phyloP scores from a whole-genome alignment of 2,329 filamentous ascomycete species.

The Aspergillus ochraceoroseus region DNA sequence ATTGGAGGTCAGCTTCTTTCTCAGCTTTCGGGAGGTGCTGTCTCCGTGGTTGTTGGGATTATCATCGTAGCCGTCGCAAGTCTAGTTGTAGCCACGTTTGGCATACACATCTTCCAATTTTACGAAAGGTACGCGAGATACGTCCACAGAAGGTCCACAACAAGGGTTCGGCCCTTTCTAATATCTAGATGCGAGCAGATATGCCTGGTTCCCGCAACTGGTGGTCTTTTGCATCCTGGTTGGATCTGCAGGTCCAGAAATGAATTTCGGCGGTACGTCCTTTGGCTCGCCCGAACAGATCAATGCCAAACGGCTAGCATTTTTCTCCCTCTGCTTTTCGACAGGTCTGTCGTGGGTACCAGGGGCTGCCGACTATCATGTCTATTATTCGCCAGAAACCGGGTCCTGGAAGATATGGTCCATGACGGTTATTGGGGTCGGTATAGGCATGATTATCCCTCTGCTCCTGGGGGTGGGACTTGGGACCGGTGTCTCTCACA shows the following conservation, averaged over 20 bases:
- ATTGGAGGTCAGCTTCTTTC: conserved; percentile 46
- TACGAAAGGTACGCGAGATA: conserved; percentile 39
- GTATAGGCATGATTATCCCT: conserved; percentile 33
- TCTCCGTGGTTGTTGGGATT: conserved; percentile 40
- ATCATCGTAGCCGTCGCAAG: conserved; percentile 36
- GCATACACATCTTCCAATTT: conserved; percentile 41
- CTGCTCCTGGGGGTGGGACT: conserved; percentile 42
- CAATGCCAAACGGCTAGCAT: conserved; percentile 37
- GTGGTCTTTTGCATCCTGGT: conserved; percentile 40
- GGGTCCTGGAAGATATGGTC: conserved; percentile 36
- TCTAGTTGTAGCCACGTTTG: conserved; percentile 38
- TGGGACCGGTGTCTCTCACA: conserved; percentile 37
- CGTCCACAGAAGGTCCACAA: neutral
- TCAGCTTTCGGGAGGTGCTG: conserved; percentile 35
- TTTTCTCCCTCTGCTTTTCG: conserved; percentile 38
- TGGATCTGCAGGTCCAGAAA: conserved; percentile 37
- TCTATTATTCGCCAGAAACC: conserved; percentile 41
- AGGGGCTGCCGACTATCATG: conserved; percentile 42
- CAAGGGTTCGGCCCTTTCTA: neutral
- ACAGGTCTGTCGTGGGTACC: conserved; percentile 35
- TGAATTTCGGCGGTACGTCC: conserved; percentile 32
- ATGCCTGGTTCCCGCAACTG: conserved; percentile 42
- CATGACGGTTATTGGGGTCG: conserved; percentile 37
- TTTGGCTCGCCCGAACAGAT: conserved; percentile 25
- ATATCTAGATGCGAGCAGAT: conserved; percentile 20